phyloP scores from a whole-genome alignment of 1,139 yeast genomes.

The Saccharomyces hybrid region DNA sequence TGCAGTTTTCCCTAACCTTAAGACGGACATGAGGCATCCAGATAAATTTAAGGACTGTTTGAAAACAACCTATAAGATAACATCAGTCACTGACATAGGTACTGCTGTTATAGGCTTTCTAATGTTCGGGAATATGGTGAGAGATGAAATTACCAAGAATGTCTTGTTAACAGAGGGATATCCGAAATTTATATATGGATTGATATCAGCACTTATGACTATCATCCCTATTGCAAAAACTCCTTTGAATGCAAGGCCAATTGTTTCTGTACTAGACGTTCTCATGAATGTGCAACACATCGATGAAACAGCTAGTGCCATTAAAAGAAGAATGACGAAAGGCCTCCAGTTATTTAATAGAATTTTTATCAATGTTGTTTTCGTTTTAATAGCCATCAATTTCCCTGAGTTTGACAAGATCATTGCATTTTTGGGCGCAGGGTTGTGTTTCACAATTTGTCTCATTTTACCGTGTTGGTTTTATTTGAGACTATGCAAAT shows the following conservation, averaged over 20 bases:
- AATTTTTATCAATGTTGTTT: conserved; percentile 36
- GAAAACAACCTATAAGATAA: conserved; percentile 53
- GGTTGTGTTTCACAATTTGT: conserved; percentile 75
- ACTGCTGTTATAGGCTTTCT: conserved; percentile 78
- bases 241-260: conserved; percentile 83
- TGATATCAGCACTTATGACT: conserved; percentile 67
- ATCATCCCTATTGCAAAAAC: conserved; percentile 81
- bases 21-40: conserved; percentile 79
- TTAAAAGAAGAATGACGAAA: conserved; percentile 11
- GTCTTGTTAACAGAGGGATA: conserved; percentile 64
- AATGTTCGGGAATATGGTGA: conserved; percentile 75
- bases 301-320: conserved; percentile 16
- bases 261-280: conserved; percentile 60
- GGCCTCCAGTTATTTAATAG: conserved; percentile 27
- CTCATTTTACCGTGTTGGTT: conserved; percentile 69
- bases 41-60: conserved; percentile 44
- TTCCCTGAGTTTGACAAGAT: conserved; percentile 76
- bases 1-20: conserved; percentile 75
- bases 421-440: conserved; percentile 76
- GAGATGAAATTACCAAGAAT: conserved; percentile 79
- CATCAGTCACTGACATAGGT: conserved; percentile 60
- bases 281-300: conserved; percentile 34
- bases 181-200: conserved; percentile 56
- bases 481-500: conserved; percentile 52
- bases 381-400: conserved; percentile 47